These are phyloP conservation scores for Gnomoniopsis smithogilvyi DNA, from an alignment of 2,329 filamentous ascomycete genomes.

Conservation along the genomic window DNA sequence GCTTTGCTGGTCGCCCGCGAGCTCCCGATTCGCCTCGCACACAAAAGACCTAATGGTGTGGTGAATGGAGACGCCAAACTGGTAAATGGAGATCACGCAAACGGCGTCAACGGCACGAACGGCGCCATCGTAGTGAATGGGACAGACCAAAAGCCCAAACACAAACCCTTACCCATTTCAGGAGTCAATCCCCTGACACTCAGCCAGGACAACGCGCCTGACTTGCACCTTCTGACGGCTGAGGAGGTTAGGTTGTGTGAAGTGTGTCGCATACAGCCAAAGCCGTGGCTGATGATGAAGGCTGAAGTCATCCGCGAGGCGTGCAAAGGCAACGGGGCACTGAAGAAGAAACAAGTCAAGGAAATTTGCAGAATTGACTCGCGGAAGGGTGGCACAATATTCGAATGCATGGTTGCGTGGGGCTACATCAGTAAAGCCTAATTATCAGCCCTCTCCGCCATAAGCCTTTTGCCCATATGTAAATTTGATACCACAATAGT, in stretches of 20 bases:
- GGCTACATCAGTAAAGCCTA: conserved; percentile 89
- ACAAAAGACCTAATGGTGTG: conserved; percentile 28
- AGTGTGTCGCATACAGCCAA: conserved; percentile 79
- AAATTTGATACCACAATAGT: neutral
- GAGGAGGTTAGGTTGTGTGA: conserved; percentile 88
- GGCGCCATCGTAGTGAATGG: conserved; percentile 42
- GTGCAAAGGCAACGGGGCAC: conserved; percentile 77
- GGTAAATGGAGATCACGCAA: conserved; percentile 38
- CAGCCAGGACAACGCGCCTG: conserved; percentile 72
- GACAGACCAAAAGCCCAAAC: conserved; percentile 45
- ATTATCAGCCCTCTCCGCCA: conserved; percentile 2
- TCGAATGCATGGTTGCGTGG: conserved; percentile 90
- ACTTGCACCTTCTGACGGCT: conserved; percentile 79
- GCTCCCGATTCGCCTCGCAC: conserved; percentile 58
- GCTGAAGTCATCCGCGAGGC: conserved; percentile 89
- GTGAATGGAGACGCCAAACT: conserved; percentile 50
- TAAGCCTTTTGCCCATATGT: neutral
- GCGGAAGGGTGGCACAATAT: conserved; percentile 80
- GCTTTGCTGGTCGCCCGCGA: conserved; percentile 77
- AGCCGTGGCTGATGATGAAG: conserved; percentile 93
- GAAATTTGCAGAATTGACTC: conserved; percentile 82
- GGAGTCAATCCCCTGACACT: conserved; percentile 64
- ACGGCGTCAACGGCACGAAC: conserved; percentile 39
- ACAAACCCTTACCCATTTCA: conserved; percentile 53
- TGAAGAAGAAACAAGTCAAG: conserved; percentile 93